Evolutionary conservation across 2,329 filamentous ascomycete species (phyloP), one percentile per base, ranked within the genome.

Genomic region (Aspergillus puulaauensis): DNA sequence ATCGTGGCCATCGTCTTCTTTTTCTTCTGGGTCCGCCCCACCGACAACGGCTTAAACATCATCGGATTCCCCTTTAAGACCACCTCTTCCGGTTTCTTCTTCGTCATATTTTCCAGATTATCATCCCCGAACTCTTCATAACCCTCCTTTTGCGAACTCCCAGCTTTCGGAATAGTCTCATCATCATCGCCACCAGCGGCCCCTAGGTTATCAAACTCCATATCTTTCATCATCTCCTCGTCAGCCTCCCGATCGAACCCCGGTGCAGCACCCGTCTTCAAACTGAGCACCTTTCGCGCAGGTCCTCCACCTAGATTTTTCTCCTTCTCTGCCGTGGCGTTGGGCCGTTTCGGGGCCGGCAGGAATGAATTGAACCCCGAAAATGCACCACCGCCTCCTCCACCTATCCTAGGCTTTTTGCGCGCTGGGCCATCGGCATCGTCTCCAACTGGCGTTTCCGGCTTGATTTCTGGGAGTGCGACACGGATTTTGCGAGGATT

Each of bases 31-130:
- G 86, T 82, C 60, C 90, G 83, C 15, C 87, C 85, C 14, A 97
- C 92, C 1, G 93, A 96, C 39, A 97, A 79, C 3, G 93, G 93
- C 70, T 88, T 90, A 74, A 98, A 97, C 85, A 91, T 90, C 73
- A 93, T 85, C 12, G 91, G 86, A 66, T 93, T 95, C 19, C 90
- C 90, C 67, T 86, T 85, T 66, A 85, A 81, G 43, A 82, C 82
- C 21, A 71, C 64, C 39, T 74, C 69, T n/a, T 71, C 70, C 5
- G 60, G 61, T 33, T 65, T 61, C n/a, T 66, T 57, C 31, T 33
- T 43, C 12, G 27, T 31, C 4, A 4, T 27, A 68, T 51, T 43
- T 14, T 47, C 33, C 9, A 43, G 33, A 11, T 23, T 52, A 4
- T 2, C 31, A 41, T 17, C 49, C 40, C 48, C 33, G 33, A 53